Percentiles rank a stretch among this genome's conserved stretches.
These are phyloP conservation scores for Fennellomyces sp. DNA, from an alignment of 371 early-diverging fungal genomes.

Conservation along the genomic window DNA sequence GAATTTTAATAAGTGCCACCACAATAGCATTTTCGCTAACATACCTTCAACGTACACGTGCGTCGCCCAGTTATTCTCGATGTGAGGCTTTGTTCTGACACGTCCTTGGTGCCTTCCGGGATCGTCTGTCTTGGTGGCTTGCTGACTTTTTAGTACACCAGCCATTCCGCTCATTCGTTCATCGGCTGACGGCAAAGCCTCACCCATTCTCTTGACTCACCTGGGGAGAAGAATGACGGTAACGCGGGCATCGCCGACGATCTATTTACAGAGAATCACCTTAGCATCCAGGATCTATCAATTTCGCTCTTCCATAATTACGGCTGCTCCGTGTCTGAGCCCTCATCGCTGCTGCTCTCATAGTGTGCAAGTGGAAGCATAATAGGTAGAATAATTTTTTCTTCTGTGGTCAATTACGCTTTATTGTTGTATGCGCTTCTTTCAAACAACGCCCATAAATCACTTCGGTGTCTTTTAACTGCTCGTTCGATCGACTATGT, in stretches of 20 bases:
- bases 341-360: constrained; percentile 4
- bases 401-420: too few relatives aligned
- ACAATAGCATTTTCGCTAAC: too few relatives aligned
- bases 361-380: not conserved
- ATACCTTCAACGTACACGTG: constrained; percentile 46
- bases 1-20: not conserved
- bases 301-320: not conserved
- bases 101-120: constrained; percentile 25
- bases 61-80: constrained; percentile 40
- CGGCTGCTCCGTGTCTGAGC: not conserved
- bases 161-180: not conserved
- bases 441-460: too few relatives aligned
- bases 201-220: not conserved
- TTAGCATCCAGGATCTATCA: not conserved
- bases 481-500: too few relatives aligned
- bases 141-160: not conserved
- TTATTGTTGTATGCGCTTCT: too few relatives aligned
- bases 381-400: too few relatives aligned
- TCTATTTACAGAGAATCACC: not conserved
- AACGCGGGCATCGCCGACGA: constrained; percentile 7
- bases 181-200: not conserved
- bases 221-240: constrained; percentile 13
- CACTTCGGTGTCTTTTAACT: too few relatives aligned
- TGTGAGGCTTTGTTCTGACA: constrained; percentile 29
- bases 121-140: constrained; percentile 4